Evolutionary conservation across 1,284 basidiomycete species (phyloP), one percentile per base, ranked within the genome.

Genomic region (Fistulinella cinereoalba): DNA sequence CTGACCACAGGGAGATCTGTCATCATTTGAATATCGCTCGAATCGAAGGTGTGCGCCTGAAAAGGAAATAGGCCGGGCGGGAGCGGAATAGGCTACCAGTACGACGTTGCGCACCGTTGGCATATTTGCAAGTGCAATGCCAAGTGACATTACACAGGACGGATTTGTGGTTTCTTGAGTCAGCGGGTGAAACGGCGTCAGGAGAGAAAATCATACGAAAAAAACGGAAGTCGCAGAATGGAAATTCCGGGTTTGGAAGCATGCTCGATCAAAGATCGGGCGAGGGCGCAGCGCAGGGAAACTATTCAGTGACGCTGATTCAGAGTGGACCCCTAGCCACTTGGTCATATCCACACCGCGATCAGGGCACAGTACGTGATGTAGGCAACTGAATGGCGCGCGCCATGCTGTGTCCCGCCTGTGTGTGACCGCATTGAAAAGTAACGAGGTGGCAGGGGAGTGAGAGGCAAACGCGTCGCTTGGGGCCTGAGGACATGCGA

Each of bases 1-100:
- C 51, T 48, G 43, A 47, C 43, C 36, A 46, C 33, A 39, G 49
- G 48, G 43, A 50, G 49, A 59, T 65, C 60, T 52, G 56, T 65
- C 60, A 67, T 62, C 53, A 68, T 67, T 64, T 64, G 42, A 65
- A 67, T 66, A 64, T 64, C 41, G 32, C 29, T 21, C 43, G 3
- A 52, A 43, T 49, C 44, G 31, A 46, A 43, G 47, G 46, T 23
- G 29, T n/a, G 31, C 62, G 57, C 61, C 64, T 61, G 56, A 60
- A 57, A 56, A 54, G 64, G 51, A 47, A 63, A 36, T 41, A 41
- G 44, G 38, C 49, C 52, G 52, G 33, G 42, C 28, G 41, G 33
- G 43, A 43, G 56, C 51, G 50, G 43, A 33, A 21, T 21, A 40
- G 6, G 25, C 25, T 6, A 16, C 25, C 36, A 39, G 31, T n/a